Base-by-base conservation (phyloP, 2,329 filamentous ascomycete species). In the Claviceps quebecensis region DNA sequence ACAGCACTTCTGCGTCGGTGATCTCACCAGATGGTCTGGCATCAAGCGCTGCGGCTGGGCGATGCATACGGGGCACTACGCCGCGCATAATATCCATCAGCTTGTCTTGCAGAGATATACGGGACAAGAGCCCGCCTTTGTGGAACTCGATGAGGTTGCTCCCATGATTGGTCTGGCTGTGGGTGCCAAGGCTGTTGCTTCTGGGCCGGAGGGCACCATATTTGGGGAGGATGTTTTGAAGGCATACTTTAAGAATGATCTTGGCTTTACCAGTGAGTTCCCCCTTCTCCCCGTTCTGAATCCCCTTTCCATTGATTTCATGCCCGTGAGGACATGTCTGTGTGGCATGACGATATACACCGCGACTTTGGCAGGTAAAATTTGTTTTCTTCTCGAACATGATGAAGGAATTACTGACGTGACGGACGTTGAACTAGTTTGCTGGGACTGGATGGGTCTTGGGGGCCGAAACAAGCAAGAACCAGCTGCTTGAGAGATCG, bases 41-140 rank as follows among this genome's bases (percentile, higher is more conserved):
- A 88, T 91, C 69, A 90, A 88, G 71, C 82, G 86, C 45, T 87
- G 83, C 59, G 86, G 86, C 23, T 78, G 73, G 16, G 86, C 86
- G 37, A 86, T 90, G 76, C 78, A 85, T 60, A 81, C 83, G 72
- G 86, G 85, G 39, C 77, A 81, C 59, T 72, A 76, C 54, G 77
- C 77, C 3, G 84, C 80, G 6, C 66, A 74, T 50, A 90, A 90
- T 61, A 75, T 85, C 50, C 76, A 86, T 66, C 77, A 84, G 65
- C 68, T 72, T 23, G 79, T 86, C 61, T 63, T 78, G 45, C 63
- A 65, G 38, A 58, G 71, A 49, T 57, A 67, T 23, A 63, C 66
- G 0, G 65, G 61, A 23, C 62, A 65, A 39, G 63, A 63, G 47
- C 72, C 78, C 3, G 64, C 67, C 29, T 77, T 76, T 53, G 63